Percentiles rank a stretch among this genome's conserved stretches.
Evolutionary conservation across 2,329 filamentous ascomycete species (phyloP).

Genomic region (Rhynchosporium graminicola): DNA sequence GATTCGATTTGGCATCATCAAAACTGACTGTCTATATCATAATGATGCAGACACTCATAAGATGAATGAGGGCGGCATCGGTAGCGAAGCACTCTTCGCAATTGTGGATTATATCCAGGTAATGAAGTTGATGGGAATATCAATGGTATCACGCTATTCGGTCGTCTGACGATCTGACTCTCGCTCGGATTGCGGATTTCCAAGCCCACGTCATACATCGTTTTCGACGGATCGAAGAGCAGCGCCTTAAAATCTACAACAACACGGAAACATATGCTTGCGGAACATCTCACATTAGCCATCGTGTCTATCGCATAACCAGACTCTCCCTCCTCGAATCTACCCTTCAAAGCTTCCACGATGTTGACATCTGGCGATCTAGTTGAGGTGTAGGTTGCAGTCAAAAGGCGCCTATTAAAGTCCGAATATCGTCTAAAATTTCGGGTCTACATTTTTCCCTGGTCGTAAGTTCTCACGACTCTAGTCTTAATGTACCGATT

Average conservation of each 20-base stretch:
- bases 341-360: conserved; percentile 62
- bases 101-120: conserved; percentile 46
- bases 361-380: conserved; percentile 56
- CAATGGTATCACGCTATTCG: conserved; percentile 60
- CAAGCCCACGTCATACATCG: conserved; percentile 41
- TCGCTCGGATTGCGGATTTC: conserved; percentile 46
- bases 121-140: conserved; percentile 47
- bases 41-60: conserved; percentile 56
- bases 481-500: too few relatives aligned
- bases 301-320: conserved; percentile 45
- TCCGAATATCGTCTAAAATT: conserved; percentile 23
- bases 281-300: conserved; percentile 55
- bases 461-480: too few relatives aligned
- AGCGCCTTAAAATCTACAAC: conserved; percentile 51
- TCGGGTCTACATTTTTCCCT: too few relatives aligned
- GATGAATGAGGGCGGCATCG: conserved; percentile 63
- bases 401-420: conserved; percentile 47
- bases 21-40: conserved; percentile 49
- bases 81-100: conserved; percentile 64
- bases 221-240: conserved; percentile 55
- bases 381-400: conserved; percentile 55
- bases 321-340: conserved; percentile 49
- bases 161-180: conserved; percentile 52
- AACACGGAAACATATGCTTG: conserved; percentile 58
- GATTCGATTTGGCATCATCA: conserved; percentile 51